Evolutionary conservation across 2,329 filamentous ascomycete genomes (phyloP), one percentile per base, ranked within the genome.

Genomic region (Trichoderma hamatum): DNA sequence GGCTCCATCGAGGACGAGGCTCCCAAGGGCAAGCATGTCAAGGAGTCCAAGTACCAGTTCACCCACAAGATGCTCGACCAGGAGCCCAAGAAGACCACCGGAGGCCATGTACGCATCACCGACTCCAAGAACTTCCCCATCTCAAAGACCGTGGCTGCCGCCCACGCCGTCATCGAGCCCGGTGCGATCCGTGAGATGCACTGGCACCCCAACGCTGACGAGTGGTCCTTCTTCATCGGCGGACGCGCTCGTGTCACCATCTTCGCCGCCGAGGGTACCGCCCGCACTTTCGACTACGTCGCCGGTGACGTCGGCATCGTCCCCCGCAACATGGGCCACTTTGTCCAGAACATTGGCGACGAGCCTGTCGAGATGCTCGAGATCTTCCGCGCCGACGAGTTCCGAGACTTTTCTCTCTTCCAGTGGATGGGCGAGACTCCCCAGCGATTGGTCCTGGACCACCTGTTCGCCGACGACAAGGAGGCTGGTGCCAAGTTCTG

Each of bases 341-440:
- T 93, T 76, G 90, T 95, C 66, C 91, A 95, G 83, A 94, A 94
- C 74, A 87, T 92, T 51, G 89, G 91, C n/a, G 87, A 92, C 60
- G 90, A 93, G 77, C 87, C 90, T 21, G 79, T 94, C 2, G 89
- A 92, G 76, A 91, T 94, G 78, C 81, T 94, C 13, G 92, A 94
- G 79, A 88, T 94, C 19, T 91, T 94, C 80, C 84, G 89, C 61
- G 86, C 90, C 0, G 88, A 91, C 72, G 84, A 89, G 76, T 94
- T 93, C 76, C 83, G 89, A 71, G 90, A 93, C 75, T 91, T 93
- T 73, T 90, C 87, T 0, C 81, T 92, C 21, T 92, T 92, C 79
- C 89, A 92, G 80, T 93, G 90, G 90, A 83, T 93, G 78, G 90
- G 89, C 4, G 89, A 92, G 82, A 91, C 90, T 9, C 90, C 90